These are phyloP conservation scores for Podospora australis DNA, from an alignment of 495 filamentous ascomycete species.

Conservation along the genomic window DNA sequence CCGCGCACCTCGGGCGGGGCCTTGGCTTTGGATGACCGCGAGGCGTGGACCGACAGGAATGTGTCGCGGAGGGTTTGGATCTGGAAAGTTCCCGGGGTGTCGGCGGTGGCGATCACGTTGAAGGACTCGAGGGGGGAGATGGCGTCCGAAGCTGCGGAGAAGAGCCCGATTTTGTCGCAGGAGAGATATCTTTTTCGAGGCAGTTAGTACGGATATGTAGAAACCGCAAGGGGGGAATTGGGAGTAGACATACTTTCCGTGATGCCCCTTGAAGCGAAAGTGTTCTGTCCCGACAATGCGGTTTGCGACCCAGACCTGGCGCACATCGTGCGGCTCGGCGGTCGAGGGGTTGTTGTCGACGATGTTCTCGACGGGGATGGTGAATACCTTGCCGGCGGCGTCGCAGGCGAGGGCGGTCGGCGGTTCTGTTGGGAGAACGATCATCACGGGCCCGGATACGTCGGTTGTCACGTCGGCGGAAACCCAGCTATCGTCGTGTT, in stretches of 20 bases:
- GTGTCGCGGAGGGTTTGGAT: constrained; percentile 59
- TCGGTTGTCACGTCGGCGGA: constrained; percentile 69
- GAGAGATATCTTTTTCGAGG: constrained; percentile 53
- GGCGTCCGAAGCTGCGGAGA: constrained; percentile 71
- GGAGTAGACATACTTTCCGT: constrained; percentile 59
- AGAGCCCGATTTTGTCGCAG: constrained; percentile 75
- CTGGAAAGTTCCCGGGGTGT: constrained; percentile 59
- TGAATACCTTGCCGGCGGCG: constrained; percentile 75
- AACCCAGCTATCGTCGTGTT: constrained; percentile 82
- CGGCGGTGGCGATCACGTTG: constrained; percentile 55
- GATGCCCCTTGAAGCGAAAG: constrained; percentile 78
- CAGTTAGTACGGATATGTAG: background rate
- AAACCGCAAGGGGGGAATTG: background rate
- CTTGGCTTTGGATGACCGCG: constrained; percentile 33
- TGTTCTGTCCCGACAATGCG: constrained; percentile 72
- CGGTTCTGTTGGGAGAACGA: constrained; percentile 64
- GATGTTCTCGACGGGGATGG: constrained; percentile 72
- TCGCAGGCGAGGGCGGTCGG: constrained; percentile 77
- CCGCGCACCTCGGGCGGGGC: constrained; percentile 63
- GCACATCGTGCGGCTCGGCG: constrained; percentile 88
- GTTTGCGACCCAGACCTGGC: constrained; percentile 93
- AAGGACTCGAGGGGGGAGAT: constrained; percentile 79
- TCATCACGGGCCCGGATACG: constrained; percentile 74
- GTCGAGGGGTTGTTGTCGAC: constrained; percentile 68
- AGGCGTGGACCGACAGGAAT: constrained; percentile 50